Evolutionary conservation across 2,329 filamentous ascomycete genomes (phyloP), one percentile per base, ranked within the genome.

Genomic region (Aureobasidium mangrovei): DNA sequence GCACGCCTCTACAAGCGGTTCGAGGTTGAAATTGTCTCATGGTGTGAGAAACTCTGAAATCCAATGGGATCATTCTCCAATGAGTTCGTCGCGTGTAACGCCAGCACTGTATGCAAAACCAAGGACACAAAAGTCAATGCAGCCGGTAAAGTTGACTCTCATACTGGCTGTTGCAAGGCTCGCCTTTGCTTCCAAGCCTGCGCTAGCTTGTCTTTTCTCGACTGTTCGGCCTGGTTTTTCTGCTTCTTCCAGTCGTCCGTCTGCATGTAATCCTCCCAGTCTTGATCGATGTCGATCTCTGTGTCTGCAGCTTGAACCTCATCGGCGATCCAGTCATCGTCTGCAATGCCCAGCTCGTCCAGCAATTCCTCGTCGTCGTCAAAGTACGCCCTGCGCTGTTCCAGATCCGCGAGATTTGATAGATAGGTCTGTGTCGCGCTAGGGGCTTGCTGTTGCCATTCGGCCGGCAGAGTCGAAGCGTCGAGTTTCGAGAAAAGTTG

Each of bases 361-460:
- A 53, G 32, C n/a, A 53, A 43, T 7, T 53, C 49, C n/a, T 53
- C 49, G 7, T 53, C 49, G 8, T 53, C 49, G 5, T 53, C 40
- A 31, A 43, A 53, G 49, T 44, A 53, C 26, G 39, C 26, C 4
- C 24, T 53, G 24, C 32, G 6, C 33, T 38, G 43, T 10, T 53
- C 49, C 2, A 31, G 9, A 9, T 44, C 49, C 2, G 40, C 26
- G 39, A 53, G 41, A 27, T 24, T 18, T 24, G 49, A 36, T 18
- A 53, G 36, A 18, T 44, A 53, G 4, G 39, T 24, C 10, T 44
- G 40, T 0, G 49, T 44, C 4, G 40, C 31, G 26, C 32, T 43
- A 1, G 31, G 32, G 8, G 2, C 18, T n/a, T 31, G 39, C 33
- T 53, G 49, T 28, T 53, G 49, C 49, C 49, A 53, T 31, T 44